Evolutionary conservation across 495 filamentous ascomycete species (phyloP).

Genomic region (Annulohypoxylon stygium): DNA sequence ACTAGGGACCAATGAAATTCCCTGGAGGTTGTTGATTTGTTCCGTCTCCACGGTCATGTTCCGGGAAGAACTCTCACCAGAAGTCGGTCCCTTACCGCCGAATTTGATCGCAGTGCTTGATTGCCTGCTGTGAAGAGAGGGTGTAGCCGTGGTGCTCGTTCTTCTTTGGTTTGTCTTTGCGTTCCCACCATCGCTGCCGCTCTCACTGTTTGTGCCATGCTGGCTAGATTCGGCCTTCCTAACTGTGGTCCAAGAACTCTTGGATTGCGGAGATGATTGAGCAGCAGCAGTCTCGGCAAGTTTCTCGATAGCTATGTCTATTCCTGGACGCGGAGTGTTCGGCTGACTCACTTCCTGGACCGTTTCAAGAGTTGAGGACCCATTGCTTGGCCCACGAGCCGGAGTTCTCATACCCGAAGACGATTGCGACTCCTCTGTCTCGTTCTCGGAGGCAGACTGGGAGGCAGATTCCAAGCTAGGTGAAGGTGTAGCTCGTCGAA

Average conservation of each 20-base stretch:
- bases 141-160: conserved; percentile 51
- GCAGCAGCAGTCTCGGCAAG: conserved; percentile 63
- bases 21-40: conserved; percentile 91
- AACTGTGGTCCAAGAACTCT: conserved; percentile 50
- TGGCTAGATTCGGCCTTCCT: conserved; percentile 52
- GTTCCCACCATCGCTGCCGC: conserved; percentile 72
- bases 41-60: conserved; percentile 99
- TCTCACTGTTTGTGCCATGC: conserved; percentile 64
- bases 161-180: conserved; percentile 52
- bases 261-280: conserved; percentile 54
- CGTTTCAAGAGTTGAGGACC: conserved; percentile 82
- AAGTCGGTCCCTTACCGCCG: conserved; percentile 63
- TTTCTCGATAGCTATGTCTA: conserved; percentile 60
- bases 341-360: conserved; percentile 92
- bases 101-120: conserved; percentile 61
- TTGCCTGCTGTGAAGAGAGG: conserved; percentile 58
- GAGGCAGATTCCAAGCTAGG: conserved; percentile 53
- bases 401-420: conserved; percentile 72
- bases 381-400: conserved; percentile 74
- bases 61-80: conserved; percentile 78
- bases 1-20: conserved; percentile 81
- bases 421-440: conserved; percentile 66
- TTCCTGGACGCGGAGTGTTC: conserved; percentile 70
- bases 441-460: conserved; percentile 60
- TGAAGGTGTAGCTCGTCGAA: conserved; percentile 66